Base-by-base conservation (phyloP, 495 filamentous ascomycete species). In the Talaromyces thailandensis region DNA sequence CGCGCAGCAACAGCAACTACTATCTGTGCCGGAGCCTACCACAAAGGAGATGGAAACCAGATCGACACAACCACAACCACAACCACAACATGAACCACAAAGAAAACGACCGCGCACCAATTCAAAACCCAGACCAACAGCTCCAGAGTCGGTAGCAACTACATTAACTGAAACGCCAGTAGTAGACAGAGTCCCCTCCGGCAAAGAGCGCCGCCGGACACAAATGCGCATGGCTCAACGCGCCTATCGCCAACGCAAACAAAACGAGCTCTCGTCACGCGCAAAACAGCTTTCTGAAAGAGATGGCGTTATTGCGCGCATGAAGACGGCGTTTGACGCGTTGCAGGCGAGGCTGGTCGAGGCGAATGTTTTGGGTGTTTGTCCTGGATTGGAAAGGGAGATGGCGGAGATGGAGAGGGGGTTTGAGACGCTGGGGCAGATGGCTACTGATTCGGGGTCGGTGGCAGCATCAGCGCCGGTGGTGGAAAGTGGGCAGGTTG, bases 171-270 rank as follows among this genome's bases (percentile, higher is more conserved):
- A 40, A 40, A 4, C 4, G 4, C 55, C 29, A 24, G 12, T 25
- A n/a, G 35, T 59, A 12, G 35, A 59, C 29, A 31, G 56, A 18
- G 56, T 59, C 23, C 56, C 32, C 18, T 23, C 56, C 6, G 56
- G 28, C 28, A 59, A 59, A 43, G 56, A 96, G 89, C 85, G 90
- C 56, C 86, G 91, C 26, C 83, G 91, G 56, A 92, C 88, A 21
- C 91, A 96, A 74, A 93, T 93, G 61, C 86, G 91, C 43, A 80
- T 94, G 62, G 91, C 91, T 6, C 91, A 96, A 68, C 81, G 91
- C 40, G 90, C 91, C 2, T 95, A 96, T 66, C 85, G 91, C 11
- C 84, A 89, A 65, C 86, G 91, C 18, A 93, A 94, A 69, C 56
- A 59, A 18, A 23, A 59, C 56, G 56, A 59, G 31, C 29, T 59